These are phyloP conservation scores for Berberis thunbergii DNA, from an alignment of 164 flowering plant genomes.

Conservation along the genomic window DNA sequence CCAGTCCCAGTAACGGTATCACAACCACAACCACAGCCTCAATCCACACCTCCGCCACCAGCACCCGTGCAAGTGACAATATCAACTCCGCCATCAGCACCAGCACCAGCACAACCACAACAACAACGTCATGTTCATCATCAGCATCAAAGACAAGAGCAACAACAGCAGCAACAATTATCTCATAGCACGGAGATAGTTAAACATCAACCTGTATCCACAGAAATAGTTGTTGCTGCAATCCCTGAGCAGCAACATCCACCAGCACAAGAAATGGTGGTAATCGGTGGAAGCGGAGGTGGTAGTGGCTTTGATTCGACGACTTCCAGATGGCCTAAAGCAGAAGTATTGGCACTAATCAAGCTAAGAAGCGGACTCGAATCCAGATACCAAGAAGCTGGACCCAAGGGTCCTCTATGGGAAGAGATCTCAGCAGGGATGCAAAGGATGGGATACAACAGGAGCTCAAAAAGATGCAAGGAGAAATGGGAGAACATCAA, in stretches of 20 bases:
- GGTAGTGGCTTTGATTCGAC: conserved; percentile 8
- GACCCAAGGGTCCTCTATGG: conserved; percentile 77
- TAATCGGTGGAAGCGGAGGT: background rate
- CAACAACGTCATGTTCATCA: background rate
- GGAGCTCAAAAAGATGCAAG: conserved; percentile 69
- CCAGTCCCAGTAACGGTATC: background rate
- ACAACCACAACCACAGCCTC: background rate
- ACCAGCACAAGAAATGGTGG: no score
- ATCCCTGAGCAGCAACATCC: no score
- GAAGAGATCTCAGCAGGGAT: conserved; percentile 65
- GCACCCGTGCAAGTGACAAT: background rate
- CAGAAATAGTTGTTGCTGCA: no score
- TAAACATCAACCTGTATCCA: no score
- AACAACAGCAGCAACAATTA: conserved; percentile 18
- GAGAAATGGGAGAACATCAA: conserved; percentile 91
- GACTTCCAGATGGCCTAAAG: conserved; percentile 73
- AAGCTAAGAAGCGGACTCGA: conserved; percentile 41
- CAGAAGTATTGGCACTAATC: conserved; percentile 54
- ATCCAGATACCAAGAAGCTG: conserved; percentile 46
- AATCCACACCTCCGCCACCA: background rate
- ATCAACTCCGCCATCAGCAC: background rate
- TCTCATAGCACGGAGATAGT: no score
- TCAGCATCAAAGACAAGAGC: background rate
- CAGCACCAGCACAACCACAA: background rate
- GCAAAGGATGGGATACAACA: conserved; percentile 45